Evolutionary conservation across 345 rosid species (phyloP).

Genomic region (Crucihimalaya himalaica): DNA sequence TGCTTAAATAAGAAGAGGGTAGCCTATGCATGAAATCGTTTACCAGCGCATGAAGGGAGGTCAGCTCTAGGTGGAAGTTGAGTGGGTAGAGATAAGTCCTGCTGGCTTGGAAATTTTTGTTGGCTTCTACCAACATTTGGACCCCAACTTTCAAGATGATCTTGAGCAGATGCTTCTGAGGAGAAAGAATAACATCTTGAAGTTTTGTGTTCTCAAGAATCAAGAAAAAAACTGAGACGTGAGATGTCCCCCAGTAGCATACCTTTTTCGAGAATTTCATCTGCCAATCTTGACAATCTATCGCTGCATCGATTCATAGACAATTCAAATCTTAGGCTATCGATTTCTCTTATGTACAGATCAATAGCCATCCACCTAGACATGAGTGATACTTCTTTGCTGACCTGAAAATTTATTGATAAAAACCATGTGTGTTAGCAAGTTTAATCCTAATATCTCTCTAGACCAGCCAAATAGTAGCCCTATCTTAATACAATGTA

Average conservation of each 20-base stretch:
- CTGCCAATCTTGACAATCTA: slow-evolving; percentile 58
- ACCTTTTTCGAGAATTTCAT: slow-evolving; percentile 81
- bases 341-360: slow-evolving; percentile 79
- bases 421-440: slow-evolving; percentile 1
- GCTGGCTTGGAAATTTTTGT: slow-evolving; percentile 53
- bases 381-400: slow-evolving; percentile 80
- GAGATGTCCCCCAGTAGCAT: background rate
- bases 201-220: slow-evolving; percentile 15
- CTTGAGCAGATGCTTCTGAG: slow-evolving; percentile 62
- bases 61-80: slow-evolving; percentile 89
- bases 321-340: slow-evolving; percentile 81
- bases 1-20: slow-evolving; percentile 4
- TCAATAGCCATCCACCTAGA: slow-evolving; percentile 97
- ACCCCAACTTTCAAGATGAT: slow-evolving; percentile 36
- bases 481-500: background rate
- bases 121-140: slow-evolving; percentile 50
- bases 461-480: background rate
- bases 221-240: slow-evolving; percentile 8
- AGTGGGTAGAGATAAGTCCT: slow-evolving; percentile 59
- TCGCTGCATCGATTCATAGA: slow-evolving; percentile 76
- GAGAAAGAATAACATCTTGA: slow-evolving; percentile 15
- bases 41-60: slow-evolving; percentile 85
- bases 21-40: slow-evolving; percentile 5
- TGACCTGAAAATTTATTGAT: slow-evolving; percentile 56
- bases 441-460: background rate